Evolutionary conservation across 1,284 basidiomycete genomes (phyloP).

Genomic region (Sporisorium graminicola): DNA sequence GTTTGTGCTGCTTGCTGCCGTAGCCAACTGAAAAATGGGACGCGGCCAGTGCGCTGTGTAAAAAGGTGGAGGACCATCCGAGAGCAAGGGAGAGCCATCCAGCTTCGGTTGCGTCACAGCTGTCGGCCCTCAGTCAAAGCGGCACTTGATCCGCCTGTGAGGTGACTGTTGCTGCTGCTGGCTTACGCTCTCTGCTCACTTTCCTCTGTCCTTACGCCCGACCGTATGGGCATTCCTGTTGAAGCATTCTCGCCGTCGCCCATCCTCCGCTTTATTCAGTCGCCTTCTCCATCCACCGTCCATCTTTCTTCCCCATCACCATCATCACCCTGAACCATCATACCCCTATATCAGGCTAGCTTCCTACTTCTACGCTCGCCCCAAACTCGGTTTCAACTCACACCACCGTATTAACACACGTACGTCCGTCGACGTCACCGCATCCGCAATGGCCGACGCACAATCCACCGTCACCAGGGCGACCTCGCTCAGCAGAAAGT

Average conservation of each 20-base stretch:
- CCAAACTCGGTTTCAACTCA: not conserved
- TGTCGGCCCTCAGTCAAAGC: not conserved
- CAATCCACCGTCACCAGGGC: constrained; percentile 66
- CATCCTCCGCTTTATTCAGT: not conserved
- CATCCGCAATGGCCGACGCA: constrained; percentile 63
- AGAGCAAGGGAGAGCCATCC: not conserved
- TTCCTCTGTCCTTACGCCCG: not conserved
- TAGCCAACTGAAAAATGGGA: not conserved
- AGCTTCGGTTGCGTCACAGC: constrained; percentile 18
- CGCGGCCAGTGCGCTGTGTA: constrained; percentile 13
- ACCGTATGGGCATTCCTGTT: not conserved
- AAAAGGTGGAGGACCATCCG: constrained; percentile 12
- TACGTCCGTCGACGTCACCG: constrained; percentile 24
- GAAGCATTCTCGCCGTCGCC: not conserved
- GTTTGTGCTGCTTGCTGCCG: not conserved
- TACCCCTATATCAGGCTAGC: constrained; percentile 22
- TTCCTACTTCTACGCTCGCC: constrained; percentile 2
- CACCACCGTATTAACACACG: constrained; percentile 5
- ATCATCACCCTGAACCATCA: constrained; percentile 28
- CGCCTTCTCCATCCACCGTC: not conserved
- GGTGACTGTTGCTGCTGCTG: not conserved
- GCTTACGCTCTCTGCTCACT: not conserved
- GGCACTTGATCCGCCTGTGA: constrained; percentile 1
- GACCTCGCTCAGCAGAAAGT: constrained; percentile 67
- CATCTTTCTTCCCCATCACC: constrained; percentile 27